Conservation (phyloP, 441 rosid genomes). For the Pelargonium australe region DNA sequence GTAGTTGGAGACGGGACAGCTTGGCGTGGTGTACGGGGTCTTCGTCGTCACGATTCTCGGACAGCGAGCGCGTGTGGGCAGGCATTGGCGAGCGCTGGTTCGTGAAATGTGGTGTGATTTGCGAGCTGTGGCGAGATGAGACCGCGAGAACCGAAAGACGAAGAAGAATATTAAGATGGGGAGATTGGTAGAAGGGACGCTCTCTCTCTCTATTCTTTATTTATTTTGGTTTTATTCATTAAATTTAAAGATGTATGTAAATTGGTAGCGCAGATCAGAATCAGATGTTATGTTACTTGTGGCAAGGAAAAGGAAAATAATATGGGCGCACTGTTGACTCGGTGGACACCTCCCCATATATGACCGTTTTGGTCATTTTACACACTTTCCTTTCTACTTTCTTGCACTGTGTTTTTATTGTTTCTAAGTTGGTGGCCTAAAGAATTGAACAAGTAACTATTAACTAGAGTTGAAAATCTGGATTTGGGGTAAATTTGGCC, state of each 20-base stretch:
- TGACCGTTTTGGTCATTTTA: slow-evolving; percentile 8
- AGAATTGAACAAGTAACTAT: too few relatives aligned
- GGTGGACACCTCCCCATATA: slow-evolving; percentile 15
- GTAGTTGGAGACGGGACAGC: slow-evolving; percentile 26
- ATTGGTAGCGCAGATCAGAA: slow-evolving; percentile 10
- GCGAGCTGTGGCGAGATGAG: slow-evolving; percentile 17
- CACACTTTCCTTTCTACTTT: too few relatives aligned
- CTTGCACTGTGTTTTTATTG: too few relatives aligned
- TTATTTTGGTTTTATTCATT: background rate
- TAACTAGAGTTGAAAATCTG: too few relatives aligned
- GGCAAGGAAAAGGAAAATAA: slow-evolving; percentile 8
- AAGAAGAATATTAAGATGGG: slow-evolving; percentile 6
- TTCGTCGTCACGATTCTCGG: slow-evolving; percentile 37
- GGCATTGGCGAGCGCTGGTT: slow-evolving; percentile 44
- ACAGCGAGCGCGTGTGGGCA: slow-evolving; percentile 51
- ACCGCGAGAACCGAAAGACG: slow-evolving; percentile 1
- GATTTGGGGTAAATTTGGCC: too few relatives aligned
- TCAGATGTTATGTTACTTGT: slow-evolving; percentile 13
- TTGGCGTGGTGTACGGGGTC: slow-evolving; percentile 25
- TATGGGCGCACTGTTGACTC: slow-evolving; percentile 13
- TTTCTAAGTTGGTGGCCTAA: too few relatives aligned
- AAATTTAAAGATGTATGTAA: background rate
- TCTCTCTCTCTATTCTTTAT: background rate
- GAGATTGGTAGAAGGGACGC: background rate
- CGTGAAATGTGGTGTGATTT: background rate